These are phyloP conservation scores for Lupinus albus DNA, from an alignment of 306 rosid genomes.

Conservation along the genomic window DNA sequence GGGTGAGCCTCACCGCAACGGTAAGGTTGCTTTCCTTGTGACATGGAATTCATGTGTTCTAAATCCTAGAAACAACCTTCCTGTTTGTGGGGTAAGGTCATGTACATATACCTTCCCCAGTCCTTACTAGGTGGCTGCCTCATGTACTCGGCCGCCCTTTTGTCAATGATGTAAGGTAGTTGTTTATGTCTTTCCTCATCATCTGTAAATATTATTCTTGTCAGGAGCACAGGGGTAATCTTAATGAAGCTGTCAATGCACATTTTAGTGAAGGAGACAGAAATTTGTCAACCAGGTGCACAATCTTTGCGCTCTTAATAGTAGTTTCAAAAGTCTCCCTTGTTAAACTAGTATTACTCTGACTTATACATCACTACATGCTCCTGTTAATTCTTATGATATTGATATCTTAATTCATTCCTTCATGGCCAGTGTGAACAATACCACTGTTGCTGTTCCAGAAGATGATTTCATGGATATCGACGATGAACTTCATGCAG, in stretches of 20 bases:
- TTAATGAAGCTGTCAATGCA: conserved; percentile 84
- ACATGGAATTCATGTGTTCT: too few relatives aligned
- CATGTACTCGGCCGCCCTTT: too few relatives aligned
- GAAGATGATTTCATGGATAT: conserved; percentile 83
- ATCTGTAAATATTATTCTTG: conserved; percentile 39
- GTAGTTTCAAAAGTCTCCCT: conserved; percentile 20
- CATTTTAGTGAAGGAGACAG: conserved; percentile 82
- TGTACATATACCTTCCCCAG: too few relatives aligned
- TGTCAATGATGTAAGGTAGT: neutral
- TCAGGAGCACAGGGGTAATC: conserved; percentile 83
- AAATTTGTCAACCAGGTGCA: conserved; percentile 54
- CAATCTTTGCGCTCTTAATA: conserved; percentile 19
- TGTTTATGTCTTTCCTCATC: neutral
- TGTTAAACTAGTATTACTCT: neutral
- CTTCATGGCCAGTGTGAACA: conserved; percentile 50
- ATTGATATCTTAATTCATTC: conserved; percentile 29
- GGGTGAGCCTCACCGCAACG: too few relatives aligned
- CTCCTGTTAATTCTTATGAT: conserved; percentile 18
- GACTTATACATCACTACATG: neutral
- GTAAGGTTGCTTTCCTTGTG: too few relatives aligned
- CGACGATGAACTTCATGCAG: conserved; percentile 57
- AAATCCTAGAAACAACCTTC: too few relatives aligned
- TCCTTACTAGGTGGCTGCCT: too few relatives aligned
- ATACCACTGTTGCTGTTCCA: conserved; percentile 49
- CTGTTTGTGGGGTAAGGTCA: too few relatives aligned